Conservation (phyloP, 108 stramenopile species). For the Pseudonitzschia delicatissima region DNA sequence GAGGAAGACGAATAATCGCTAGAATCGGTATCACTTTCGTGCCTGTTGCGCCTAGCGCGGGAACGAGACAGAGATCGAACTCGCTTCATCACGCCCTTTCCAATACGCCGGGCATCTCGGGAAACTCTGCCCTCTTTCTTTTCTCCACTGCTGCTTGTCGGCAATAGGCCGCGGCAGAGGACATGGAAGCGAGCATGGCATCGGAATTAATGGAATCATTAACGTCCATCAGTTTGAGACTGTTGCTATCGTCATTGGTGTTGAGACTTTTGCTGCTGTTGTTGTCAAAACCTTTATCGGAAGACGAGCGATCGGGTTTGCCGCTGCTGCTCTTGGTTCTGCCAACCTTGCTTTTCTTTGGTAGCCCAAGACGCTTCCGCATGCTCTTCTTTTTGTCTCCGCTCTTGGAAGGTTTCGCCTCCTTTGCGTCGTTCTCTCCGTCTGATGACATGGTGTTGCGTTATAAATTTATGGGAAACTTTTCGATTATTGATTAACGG, state of each 20-base stretch:
- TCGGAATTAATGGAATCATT: background rate
- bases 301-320: background rate
- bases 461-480: too few relatives aligned
- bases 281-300: background rate
- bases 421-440: too few relatives aligned
- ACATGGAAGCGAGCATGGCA: background rate
- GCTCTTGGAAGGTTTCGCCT: too few relatives aligned
- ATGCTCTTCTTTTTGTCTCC: constrained; percentile 14
- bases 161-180: background rate
- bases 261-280: background rate
- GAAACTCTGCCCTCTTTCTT: too few relatives aligned
- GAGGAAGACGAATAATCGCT: background rate
- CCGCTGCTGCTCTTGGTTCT: background rate
- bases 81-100: constrained; percentile 30
- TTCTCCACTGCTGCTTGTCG: background rate
- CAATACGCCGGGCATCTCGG: background rate
- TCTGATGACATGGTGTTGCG: too few relatives aligned
- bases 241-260: background rate
- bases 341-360: background rate
- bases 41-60: background rate
- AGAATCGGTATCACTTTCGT: background rate
- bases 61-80: constrained; percentile 40
- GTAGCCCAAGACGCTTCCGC: constrained; percentile 16
- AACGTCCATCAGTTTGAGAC: background rate
- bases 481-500: too few relatives aligned